Evolutionary conservation across 768 basidiomycete species (phyloP).

Genomic region (Hygrophorus russula): DNA sequence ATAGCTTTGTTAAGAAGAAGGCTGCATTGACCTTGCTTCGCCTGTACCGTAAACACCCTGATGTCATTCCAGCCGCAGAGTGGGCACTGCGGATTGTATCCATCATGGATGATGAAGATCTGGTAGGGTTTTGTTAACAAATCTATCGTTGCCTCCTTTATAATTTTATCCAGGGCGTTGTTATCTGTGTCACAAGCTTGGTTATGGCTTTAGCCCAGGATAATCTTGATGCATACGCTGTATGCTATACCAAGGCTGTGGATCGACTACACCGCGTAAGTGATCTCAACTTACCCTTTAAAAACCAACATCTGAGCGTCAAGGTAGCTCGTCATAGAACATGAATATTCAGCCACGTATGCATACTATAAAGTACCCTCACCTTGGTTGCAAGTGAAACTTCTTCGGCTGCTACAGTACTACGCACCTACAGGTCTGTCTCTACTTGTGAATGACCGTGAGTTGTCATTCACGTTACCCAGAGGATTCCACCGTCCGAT

Average conservation of each 20-base stretch:
- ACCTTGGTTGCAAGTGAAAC: slow-evolving; percentile 96
- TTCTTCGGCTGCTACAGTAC: slow-evolving; percentile 86
- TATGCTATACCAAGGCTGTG: slow-evolving; percentile 92
- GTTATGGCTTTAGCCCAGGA: slow-evolving; percentile 94
- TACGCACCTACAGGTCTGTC: slow-evolving; percentile 85
- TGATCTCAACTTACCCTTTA: slow-evolving; percentile 2
- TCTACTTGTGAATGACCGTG: background rate
- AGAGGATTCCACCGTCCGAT: slow-evolving; percentile 80
- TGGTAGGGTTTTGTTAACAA: slow-evolving; percentile 34
- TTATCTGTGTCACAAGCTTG: slow-evolving; percentile 85
- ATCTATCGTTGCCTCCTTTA: slow-evolving; percentile 4
- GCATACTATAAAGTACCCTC: slow-evolving; percentile 97
- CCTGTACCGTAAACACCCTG: slow-evolving; percentile 91
- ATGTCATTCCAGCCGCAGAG: slow-evolving; percentile 85
- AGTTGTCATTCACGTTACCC: slow-evolving; percentile 1
- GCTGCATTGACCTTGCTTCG: slow-evolving; percentile 89
- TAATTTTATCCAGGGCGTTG: slow-evolving; percentile 61
- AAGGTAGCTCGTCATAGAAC: slow-evolving; percentile 75
- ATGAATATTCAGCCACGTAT: slow-evolving; percentile 82
- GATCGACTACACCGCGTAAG: slow-evolving; percentile 75
- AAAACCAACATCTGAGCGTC: background rate
- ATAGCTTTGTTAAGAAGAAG: slow-evolving; percentile 96
- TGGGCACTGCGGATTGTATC: slow-evolving; percentile 95
- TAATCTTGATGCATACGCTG: slow-evolving; percentile 78
- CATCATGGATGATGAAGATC: slow-evolving; percentile 88